Base-by-base conservation (phyloP, 2,329 filamentous ascomycete species). In the Rhynchosporium graminicola region DNA sequence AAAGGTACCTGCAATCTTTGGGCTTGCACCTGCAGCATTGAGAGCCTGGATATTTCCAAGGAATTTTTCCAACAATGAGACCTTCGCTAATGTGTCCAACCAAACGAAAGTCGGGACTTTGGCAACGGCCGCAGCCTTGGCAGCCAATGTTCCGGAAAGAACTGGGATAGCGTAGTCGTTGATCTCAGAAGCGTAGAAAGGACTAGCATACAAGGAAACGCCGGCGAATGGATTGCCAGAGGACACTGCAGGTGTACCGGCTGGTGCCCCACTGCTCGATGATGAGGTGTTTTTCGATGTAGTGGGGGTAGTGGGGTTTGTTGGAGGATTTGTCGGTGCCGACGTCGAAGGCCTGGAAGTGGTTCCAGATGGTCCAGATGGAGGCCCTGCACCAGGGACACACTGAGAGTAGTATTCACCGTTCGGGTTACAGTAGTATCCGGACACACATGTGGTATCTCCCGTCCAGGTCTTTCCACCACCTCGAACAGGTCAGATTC, bases 121-220 rank as follows among this genome's bases (percentile, higher is more conserved):
- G 10, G 81, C 81, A 7, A 78, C 81, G 0, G 43, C 80, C 31
- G 77, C 69, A n/a, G 72, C 72, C 64, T 79, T 80, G 20, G 83
- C 80, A 13, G 80, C 80, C 71, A 82, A 76, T 29, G 83, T 78
- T 4, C 82, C 80, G 9, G 82, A 82, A 63, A 91, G 75, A 15
- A 82, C 83, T 8, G 88, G 87, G 26, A 90, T 81, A 7, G 88
- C 88, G 20, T 81, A 75, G 42, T 73, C 80, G 60, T 78, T 77
- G 42, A 83, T 78, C 67, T 83, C 80, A 3, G 80, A 80, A 3
- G 80, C 76, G 71, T 83, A 83, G 73, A 80, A 57, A 12, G 80
- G 76, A 67, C 83, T 83, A 36, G 77, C 78, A 63, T 82, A 83
- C 52, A 81, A 77, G 63, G 79, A 75, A 63, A 80, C 77, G 26